Percentiles rank a stretch among this genome's conserved stretches.
These are phyloP conservation scores for Bipolaris victoriae DNA, from an alignment of 2,329 filamentous ascomycete genomes.

Conservation along the genomic window DNA sequence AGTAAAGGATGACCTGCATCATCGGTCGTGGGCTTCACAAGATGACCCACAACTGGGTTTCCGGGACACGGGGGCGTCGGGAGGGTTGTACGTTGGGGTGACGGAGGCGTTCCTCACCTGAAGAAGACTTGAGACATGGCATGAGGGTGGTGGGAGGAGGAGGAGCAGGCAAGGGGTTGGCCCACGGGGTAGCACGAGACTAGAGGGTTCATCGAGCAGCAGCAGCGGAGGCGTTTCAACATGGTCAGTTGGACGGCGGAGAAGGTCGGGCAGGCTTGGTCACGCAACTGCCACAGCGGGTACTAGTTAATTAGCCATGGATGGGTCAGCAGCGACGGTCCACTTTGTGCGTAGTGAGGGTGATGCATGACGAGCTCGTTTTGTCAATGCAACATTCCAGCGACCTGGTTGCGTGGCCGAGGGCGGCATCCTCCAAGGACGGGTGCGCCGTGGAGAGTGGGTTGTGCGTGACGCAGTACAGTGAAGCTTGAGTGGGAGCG, in stretches of 20 bases:
- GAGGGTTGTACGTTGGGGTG: slow-evolving; percentile 44
- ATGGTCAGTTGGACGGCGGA: slow-evolving; percentile 36
- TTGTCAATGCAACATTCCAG: slow-evolving; percentile 40
- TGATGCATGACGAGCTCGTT: too few species aligned
- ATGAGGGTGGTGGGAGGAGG: slow-evolving; percentile 26
- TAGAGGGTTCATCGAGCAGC: slow-evolving; percentile 35
- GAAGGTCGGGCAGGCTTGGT: slow-evolving; percentile 42
- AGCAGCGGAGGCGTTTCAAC: slow-evolving; percentile 37
- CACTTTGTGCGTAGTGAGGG: slow-evolving; percentile 15
- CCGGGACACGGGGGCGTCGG: slow-evolving; percentile 35
- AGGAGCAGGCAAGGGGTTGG: slow-evolving; percentile 30
- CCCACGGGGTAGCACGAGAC: slow-evolving; percentile 38
- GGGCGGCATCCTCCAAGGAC: slow-evolving; percentile 15
- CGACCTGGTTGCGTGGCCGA: slow-evolving; percentile 38
- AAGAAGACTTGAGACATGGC: slow-evolving; percentile 45
- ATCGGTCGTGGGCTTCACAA: slow-evolving; percentile 36
- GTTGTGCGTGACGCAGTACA: slow-evolving; percentile 30
- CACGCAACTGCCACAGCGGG: slow-evolving; percentile 13
- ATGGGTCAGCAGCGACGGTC: slow-evolving; percentile 30
- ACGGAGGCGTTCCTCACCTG: slow-evolving; percentile 37
- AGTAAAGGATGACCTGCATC: slow-evolving; percentile 52
- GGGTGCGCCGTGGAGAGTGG: slow-evolving; percentile 27
- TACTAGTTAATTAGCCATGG: slow-evolving; percentile 16
- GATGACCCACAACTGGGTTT: slow-evolving; percentile 42
- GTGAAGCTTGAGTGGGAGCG: slow-evolving; percentile 16